Base-by-base conservation (phyloP, 345 rosid species). In the Aethionema arabicum region DNA sequence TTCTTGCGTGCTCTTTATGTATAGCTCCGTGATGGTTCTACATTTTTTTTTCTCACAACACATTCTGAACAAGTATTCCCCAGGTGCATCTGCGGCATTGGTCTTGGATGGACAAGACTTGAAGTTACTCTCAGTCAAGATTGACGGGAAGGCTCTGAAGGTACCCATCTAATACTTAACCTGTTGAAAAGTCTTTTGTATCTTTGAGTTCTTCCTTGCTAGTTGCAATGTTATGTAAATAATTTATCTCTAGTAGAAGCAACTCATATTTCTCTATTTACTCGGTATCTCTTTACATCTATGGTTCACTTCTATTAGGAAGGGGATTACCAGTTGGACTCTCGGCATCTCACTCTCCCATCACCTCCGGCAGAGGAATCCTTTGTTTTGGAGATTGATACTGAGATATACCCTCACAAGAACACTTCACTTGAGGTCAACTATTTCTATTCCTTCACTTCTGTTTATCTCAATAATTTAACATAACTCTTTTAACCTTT, bases 391-490 rank as follows among this genome's bases (percentile, higher is more conserved):
- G 91, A 90, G 76, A 86, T 95, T 49, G 83, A 73, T 63, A 86
- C 83, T 55, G 96, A 90, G 79, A 90, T 85, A 60, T 77, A 75
- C 63, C 99, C 99, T 35, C 88, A 95, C 66, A 82, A 79, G 77
- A 93, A 93, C 78, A 87, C 99, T 27, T 93, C 96, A 52, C 75
- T 90, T 47, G 99, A 93, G 75, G 97, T 93, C 57, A 52, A 11
- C 54, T 15, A 36, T 56, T 10, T 31, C 2, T 32, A 6, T 16
- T 73, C 59, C 42, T 52, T 65, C 42, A 0, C 14, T 13, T 29
- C 35, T 35, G 2, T 16, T 32, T 7, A 29, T 47, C 27, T 41
- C 52, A 56, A 3, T 43, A 65, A 32, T 39, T 4, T 59, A 44
- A 48, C 3, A 33, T 50, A 41, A 39, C 31, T 32, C 39, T 67